Percentiles rank a stretch among this genome's conserved stretches.
phyloP scores from a whole-genome alignment of 1,284 basidiomycete species.

The Trametes polyzona region DNA sequence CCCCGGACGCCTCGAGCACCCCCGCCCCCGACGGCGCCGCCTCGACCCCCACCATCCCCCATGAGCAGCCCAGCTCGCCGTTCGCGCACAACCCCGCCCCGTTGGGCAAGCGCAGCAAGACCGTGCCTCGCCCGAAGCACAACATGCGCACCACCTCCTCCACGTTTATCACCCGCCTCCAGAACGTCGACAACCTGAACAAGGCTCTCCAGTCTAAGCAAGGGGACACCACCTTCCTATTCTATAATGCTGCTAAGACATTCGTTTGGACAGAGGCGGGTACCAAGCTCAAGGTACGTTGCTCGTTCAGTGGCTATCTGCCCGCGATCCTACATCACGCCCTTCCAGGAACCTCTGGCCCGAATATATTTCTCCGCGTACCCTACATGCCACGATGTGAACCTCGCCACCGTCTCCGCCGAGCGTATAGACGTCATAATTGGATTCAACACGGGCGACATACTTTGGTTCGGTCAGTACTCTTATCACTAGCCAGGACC shows the following conservation, averaged over 20 bases:
- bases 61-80: constrained; percentile 43
- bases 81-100: constrained; percentile 45
- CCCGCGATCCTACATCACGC: neutral
- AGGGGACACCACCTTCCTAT: constrained; percentile 82
- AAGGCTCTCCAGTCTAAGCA: constrained; percentile 77
- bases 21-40: constrained; percentile 34
- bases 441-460: constrained; percentile 91
- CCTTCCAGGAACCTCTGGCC: constrained; percentile 77
- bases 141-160: constrained; percentile 88
- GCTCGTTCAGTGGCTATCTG: neutral
- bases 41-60: constrained; percentile 41
- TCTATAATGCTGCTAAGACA: constrained; percentile 82
- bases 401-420: constrained; percentile 73
- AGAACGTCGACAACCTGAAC: constrained; percentile 76
- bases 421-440: constrained; percentile 90
- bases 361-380: constrained; percentile 85
- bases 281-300: constrained; percentile 72
- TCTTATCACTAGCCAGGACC: neutral
- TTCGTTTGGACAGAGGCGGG: constrained; percentile 85
- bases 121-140: constrained; percentile 76
- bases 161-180: constrained; percentile 86
- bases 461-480: constrained; percentile 84
- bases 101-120: constrained; percentile 66
- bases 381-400: constrained; percentile 91
- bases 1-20: constrained; percentile 46